A percentile compares a stretch with the other conserved stretches of the same genome.
Conservation (phyloP, 1,284 basidiomycete species). For the Taiwanofungus camphoratus region DNA sequence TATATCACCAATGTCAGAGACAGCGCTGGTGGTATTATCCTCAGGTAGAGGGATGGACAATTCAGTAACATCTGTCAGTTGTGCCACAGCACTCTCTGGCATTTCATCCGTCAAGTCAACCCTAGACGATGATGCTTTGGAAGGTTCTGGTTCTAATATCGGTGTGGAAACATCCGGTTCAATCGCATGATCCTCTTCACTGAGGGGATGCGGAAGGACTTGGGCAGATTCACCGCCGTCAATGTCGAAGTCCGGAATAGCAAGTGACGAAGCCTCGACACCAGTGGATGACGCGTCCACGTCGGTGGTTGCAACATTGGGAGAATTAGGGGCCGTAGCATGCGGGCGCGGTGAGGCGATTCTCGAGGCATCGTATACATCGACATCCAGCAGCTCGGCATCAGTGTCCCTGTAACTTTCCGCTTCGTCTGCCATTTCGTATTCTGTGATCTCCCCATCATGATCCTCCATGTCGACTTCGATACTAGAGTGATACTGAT, state of each 20-base stretch:
- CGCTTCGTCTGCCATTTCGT: slow-evolving; percentile 64
- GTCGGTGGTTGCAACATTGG: too few relatives aligned
- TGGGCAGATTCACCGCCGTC: too few relatives aligned
- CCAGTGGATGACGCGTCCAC: too few relatives aligned
- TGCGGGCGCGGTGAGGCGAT: slow-evolving; percentile 28
- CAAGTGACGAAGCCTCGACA: too few relatives aligned
- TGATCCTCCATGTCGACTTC: slow-evolving; percentile 73
- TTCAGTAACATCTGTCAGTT: not conserved
- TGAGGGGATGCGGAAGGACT: too few relatives aligned
- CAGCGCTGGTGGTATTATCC: not conserved
- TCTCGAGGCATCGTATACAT: slow-evolving; percentile 52
- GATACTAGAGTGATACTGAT: slow-evolving; percentile 38
- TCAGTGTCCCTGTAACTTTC: slow-evolving; percentile 32
- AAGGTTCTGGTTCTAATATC: not conserved
- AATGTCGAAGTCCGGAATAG: too few relatives aligned
- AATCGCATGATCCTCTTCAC: too few relatives aligned
- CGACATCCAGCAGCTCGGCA: slow-evolving; percentile 41
- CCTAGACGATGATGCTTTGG: not conserved
- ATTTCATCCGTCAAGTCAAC: not conserved
- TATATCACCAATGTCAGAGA: too few relatives aligned
- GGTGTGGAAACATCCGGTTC: not conserved
- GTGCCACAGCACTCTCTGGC: not conserved
- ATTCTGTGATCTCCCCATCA: slow-evolving; percentile 50
- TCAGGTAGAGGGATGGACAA: not conserved
- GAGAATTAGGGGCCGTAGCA: too few relatives aligned